These are phyloP conservation scores for Capronia coronata DNA, from an alignment of 2,329 filamentous ascomycete genomes.

Conservation along the genomic window DNA sequence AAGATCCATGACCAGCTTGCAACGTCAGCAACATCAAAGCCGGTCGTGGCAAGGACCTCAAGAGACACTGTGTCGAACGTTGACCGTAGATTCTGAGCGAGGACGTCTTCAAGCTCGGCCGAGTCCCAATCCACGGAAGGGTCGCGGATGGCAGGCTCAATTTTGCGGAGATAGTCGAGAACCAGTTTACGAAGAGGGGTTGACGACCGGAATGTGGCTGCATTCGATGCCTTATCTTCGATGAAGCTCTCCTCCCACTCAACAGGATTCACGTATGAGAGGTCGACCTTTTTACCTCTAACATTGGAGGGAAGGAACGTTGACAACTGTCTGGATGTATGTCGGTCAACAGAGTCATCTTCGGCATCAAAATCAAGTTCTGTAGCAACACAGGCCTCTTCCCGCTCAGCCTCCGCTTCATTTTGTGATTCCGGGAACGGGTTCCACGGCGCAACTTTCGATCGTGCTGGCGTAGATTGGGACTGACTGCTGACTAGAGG, in stretches of 20 bases:
- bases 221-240: constrained; percentile 5
- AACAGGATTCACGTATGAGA: constrained; percentile 15
- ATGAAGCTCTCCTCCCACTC: constrained; percentile 8
- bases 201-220: constrained; percentile 27
- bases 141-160: constrained; percentile 31
- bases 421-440: not conserved
- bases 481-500: not conserved
- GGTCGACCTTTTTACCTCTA: constrained; percentile 11
- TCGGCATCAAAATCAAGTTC: not conserved
- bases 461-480: not conserved
- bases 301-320: constrained; percentile 15
- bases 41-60: constrained; percentile 31
- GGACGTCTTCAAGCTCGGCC: constrained; percentile 2
- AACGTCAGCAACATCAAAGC: constrained; percentile 38
- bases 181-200: constrained; percentile 32
- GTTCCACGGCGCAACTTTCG: not conserved
- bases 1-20: constrained; percentile 45
- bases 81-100: constrained; percentile 30
- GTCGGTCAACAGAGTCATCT: not conserved
- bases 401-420: not conserved
- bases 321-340: constrained; percentile 7
- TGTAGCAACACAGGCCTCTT: constrained; percentile 3
- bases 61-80: constrained; percentile 33
- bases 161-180: constrained; percentile 35
- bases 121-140: not conserved